Base-by-base conservation (phyloP, 176 grass and related monocot genomes). In the Cenchrus fungigraminus region DNA sequence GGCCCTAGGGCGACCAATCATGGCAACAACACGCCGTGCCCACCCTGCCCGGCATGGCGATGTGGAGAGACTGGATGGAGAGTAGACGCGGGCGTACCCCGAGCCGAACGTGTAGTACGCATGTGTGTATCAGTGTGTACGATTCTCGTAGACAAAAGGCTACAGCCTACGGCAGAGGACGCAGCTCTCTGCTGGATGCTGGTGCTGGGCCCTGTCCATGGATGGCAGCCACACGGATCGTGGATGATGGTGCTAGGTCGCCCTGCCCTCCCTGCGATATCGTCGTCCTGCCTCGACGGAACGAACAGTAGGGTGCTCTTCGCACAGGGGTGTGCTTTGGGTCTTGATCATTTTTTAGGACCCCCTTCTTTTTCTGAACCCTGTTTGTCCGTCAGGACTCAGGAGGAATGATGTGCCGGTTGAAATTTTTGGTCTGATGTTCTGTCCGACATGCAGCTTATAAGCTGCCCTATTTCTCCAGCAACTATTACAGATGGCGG, bases 1-100 rank as follows among this genome's bases (percentile, higher is more conserved):
- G 84, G 73, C 13, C 29, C 4, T 12, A 71, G 68, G 54, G 42
- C 47, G 45, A 49, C 16, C 56, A 87, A 86, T 86, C 83, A 86
- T 90, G 59, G 14, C 42, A 25, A 3, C 16, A 56, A 68, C 59
- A 52, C 51, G 74, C 66, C 83, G 29, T n/a, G 60, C 28, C 47
- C 55, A 3, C 67, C 68, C 19, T 68, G 68, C 68, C 40, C 43
- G 28, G 77, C 32, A 68, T 3, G 19, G 29, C 31, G 78, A 67
- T 47, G 61, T 65, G 25, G 37, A 40, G 37, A 4, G 3, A 32
- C 31, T 32, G 31, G 31, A 32, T 40, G 37, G 37, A 40, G 37
- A 40, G 37, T 40, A 40, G 37, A 40, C 37, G 37, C 37, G 37
- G 37, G 37, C 37, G 37, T 40, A 40, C 37, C 37, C 37, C 37